These are phyloP conservation scores for Tilletia caries DNA, from an alignment of 1,284 basidiomycete genomes.

Conservation along the genomic window DNA sequence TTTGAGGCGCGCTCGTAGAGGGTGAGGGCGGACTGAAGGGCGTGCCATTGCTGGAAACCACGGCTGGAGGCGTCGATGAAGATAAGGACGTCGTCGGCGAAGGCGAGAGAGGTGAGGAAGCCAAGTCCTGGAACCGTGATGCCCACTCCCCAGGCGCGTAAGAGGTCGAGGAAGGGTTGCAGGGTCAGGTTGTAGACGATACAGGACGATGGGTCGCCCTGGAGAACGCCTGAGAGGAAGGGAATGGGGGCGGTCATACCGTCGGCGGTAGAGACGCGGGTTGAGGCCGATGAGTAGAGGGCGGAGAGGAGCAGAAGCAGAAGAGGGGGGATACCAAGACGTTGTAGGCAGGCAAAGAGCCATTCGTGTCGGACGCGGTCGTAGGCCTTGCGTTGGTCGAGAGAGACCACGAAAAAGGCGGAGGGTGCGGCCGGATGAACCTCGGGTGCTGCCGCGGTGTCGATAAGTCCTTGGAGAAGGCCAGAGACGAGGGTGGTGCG, in stretches of 20 bases:
- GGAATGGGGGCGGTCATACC: neutral
- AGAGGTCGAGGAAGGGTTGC: neutral
- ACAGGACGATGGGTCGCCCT: neutral
- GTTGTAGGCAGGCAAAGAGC: neutral
- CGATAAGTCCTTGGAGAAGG: neutral
- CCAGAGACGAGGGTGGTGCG: neutral
- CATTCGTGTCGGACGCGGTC: neutral
- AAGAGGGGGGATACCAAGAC: neutral
- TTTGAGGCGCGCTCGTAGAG: neutral
- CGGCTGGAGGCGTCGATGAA: neutral
- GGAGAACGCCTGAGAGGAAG: neutral
- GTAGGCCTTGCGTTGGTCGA: slow-evolving; percentile 1
- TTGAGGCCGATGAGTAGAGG: neutral
- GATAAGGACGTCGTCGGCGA: neutral
- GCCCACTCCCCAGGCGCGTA: neutral
- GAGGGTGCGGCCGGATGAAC: neutral
- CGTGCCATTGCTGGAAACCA: neutral
- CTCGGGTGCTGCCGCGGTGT: neutral
- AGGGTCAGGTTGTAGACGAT: neutral
- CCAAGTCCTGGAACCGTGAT: neutral
- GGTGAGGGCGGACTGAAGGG: neutral
- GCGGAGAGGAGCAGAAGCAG: neutral
- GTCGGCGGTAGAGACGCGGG: neutral
- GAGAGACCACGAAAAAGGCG: neutral
- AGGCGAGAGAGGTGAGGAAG: neutral